Percentiles rank a stretch among this genome's conserved stretches.
Evolutionary conservation across 2,329 filamentous ascomycete genomes (phyloP).

Genomic region (Trichoderma harzianum): DNA sequence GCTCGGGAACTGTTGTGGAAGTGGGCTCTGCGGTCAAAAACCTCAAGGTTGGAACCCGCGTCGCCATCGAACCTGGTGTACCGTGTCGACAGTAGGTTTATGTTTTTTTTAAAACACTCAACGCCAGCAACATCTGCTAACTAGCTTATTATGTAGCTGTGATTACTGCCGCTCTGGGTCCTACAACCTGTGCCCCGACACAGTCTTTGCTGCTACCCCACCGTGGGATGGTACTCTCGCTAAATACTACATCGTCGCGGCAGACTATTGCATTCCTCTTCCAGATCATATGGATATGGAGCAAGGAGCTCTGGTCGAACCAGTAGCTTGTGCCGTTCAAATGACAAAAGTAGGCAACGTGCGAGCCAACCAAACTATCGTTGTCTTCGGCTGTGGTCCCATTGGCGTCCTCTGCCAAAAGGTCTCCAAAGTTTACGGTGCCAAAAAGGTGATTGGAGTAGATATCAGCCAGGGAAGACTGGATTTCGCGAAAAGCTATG

Average conservation of each 20-base stretch:
- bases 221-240: not conserved
- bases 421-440: slow-evolving; percentile 30
- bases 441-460: slow-evolving; percentile 41
- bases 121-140: not conserved
- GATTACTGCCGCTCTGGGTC: not conserved
- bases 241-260: not conserved
- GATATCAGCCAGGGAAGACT: slow-evolving; percentile 40
- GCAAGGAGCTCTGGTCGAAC: not conserved
- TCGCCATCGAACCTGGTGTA: not conserved
- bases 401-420: slow-evolving; percentile 46
- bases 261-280: not conserved
- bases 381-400: slow-evolving; percentile 47
- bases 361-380: slow-evolving; percentile 38
- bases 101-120: no score
- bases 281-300: not conserved
- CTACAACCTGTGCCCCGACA: not conserved
- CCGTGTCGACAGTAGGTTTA: not conserved
- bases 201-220: not conserved
- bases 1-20: slow-evolving; percentile 40
- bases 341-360: slow-evolving; percentile 37
- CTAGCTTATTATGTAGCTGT: not conserved
- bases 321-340: not conserved
- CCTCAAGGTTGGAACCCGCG: not conserved
- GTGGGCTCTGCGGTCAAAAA: slow-evolving; percentile 39
- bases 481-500: slow-evolving; percentile 40